These are phyloP conservation scores for Strigomonas culicis DNA, from an alignment of 208 protist genomes.

Conservation along the genomic window DNA sequence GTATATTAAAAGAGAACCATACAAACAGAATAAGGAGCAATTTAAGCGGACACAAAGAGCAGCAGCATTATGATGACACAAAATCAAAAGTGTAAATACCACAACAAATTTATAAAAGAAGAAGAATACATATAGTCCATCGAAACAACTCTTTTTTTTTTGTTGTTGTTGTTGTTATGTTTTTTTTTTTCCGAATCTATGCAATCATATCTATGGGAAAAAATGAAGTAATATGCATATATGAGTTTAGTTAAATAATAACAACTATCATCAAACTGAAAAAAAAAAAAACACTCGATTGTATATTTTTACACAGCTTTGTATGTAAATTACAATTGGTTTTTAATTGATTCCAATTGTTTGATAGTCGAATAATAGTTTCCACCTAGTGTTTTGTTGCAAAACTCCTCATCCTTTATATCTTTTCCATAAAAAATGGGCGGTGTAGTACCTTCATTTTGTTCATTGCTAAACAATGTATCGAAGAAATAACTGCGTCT, in stretches of 20 bases:
- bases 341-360: neutral
- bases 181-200: neutral
- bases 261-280: too few species aligned
- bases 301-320: neutral
- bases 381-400: too few species aligned
- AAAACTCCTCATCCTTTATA: too few species aligned
- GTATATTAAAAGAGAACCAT: too few species aligned
- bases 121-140: too few species aligned
- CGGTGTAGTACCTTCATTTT: too few species aligned
- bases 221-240: too few species aligned
- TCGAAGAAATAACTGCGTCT: neutral
- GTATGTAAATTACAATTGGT: neutral
- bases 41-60: too few species aligned
- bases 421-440: too few species aligned
- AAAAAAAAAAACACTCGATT: neutral
- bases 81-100: neutral
- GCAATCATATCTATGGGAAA: neutral
- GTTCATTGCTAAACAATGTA: neutral
- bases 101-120: neutral
- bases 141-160: neutral
- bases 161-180: neutral
- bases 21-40: too few species aligned
- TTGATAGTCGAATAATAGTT: too few species aligned
- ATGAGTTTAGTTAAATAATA: neutral
- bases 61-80: too few species aligned